Base-by-base conservation (phyloP, 1,284 basidiomycete species). In the Rhodotorula sp. region DNA sequence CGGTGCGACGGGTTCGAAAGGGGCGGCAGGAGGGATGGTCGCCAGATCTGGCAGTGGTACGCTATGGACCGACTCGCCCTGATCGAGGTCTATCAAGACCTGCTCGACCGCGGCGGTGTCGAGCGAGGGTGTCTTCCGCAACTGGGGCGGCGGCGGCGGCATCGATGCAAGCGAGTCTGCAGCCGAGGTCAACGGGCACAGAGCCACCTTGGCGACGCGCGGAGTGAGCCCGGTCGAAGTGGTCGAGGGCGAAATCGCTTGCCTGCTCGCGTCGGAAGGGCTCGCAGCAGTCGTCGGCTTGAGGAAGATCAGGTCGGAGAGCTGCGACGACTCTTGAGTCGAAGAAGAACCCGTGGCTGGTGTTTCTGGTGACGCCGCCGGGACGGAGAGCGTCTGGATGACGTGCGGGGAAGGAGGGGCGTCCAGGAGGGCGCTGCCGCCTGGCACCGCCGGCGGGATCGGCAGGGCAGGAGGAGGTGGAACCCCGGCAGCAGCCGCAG, bases 81-180 rank as follows among this genome's bases (percentile, higher is more conserved):
- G 47, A 48, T 61, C 65, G 29, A 69, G 64, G 46, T 69, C 62
- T 6, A 48, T 52, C 39, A 72, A 39, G 20, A 69, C 39, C 29
- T 31, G 46, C 7, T 47, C 63, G 29, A 7, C 56, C 1, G 21
- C 46, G 1, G 43, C n/a, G 20, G 31, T 43, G 34, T 34, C 31
- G 6, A 15, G 18, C 49, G 51, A 16, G 23, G 16, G 6, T 8
- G 20, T 39, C 8, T 16, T 23, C 29, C 26, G n/a, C 31, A 18
- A 26, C 3, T 23, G 20, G 26, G 15, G 15, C 20, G 29, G 10
- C 12, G 60, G 21, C 26, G 47, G 7, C 18, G 48, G 14, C 39
- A 43, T 43, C 14, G 39, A 43, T 14, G 39, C 39, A 43, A 43
- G 39, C 12, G 39, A 3, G 39, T 43, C 39, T 43, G 39, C 39